Conservation (phyloP, 2,329 filamentous ascomycete species). For the Ophiostoma sp. region DNA sequence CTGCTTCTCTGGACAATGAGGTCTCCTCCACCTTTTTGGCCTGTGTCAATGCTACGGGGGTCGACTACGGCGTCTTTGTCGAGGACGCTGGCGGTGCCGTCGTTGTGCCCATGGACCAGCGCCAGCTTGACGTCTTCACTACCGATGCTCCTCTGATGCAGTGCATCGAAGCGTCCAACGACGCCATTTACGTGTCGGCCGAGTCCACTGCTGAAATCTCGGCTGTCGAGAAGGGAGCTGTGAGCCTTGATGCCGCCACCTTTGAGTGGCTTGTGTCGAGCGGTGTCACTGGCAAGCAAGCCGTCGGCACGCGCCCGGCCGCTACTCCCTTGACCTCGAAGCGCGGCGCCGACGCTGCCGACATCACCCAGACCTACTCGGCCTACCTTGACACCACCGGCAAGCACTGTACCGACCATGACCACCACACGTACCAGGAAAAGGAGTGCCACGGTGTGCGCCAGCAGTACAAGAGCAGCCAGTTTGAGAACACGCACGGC, state of each 20-base stretch:
- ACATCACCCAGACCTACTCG: background rate
- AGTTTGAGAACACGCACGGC: background rate
- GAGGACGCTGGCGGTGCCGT: background rate
- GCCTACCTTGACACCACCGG: background rate
- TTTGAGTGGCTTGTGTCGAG: background rate
- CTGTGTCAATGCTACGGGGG: background rate
- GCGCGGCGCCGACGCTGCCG: too few species aligned
- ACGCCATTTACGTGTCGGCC: background rate
- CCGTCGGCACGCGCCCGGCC: background rate
- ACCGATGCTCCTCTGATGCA: background rate
- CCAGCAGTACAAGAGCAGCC: background rate
- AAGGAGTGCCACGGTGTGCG: background rate
- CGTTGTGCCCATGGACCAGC: background rate
- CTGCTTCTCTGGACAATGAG: background rate
- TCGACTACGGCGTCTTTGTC: background rate
- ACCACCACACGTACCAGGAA: background rate
- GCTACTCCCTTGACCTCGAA: too few species aligned
- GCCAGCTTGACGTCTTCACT: background rate
- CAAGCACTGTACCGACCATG: background rate
- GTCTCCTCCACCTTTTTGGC: background rate
- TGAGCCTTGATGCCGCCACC: background rate
- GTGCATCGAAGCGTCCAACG: background rate
- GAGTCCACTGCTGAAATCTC: background rate
- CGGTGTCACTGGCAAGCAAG: background rate
- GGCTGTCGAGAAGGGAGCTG: background rate